A percentile compares a stretch with the other conserved stretches of the same genome.
These are phyloP conservation scores for Tolypocladium guangdongense DNA, from an alignment of 2,329 filamentous ascomycete species.

Conservation along the genomic window DNA sequence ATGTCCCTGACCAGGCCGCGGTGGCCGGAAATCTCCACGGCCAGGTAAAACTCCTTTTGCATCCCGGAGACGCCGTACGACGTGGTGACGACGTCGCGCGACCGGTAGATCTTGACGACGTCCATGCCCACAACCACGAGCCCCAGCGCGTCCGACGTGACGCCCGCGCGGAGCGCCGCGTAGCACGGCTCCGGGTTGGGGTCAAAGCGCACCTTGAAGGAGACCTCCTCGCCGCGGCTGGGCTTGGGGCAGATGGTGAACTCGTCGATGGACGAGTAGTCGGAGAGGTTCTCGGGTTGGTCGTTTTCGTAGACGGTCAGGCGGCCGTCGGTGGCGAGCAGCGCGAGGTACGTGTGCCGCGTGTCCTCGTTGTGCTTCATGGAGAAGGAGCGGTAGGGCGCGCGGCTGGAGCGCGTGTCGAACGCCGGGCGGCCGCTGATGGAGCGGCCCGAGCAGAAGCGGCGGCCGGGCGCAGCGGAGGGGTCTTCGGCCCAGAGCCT, in stretches of 20 bases:
- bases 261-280: constrained; percentile 66
- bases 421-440: constrained; percentile 39
- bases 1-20: constrained; percentile 73
- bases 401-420: constrained; percentile 44
- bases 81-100: constrained; percentile 44
- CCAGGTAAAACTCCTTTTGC: constrained; percentile 74
- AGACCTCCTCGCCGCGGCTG: constrained; percentile 70
- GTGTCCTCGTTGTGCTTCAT: constrained; percentile 74
- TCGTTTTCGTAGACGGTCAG: constrained; percentile 77
- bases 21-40: constrained; percentile 64
- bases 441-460: constrained; percentile 58
- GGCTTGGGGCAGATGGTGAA: constrained; percentile 64
- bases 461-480: constrained; percentile 64
- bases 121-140: constrained; percentile 83
- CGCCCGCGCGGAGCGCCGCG: constrained; percentile 66
- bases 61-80: constrained; percentile 41
- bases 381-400: constrained; percentile 69
- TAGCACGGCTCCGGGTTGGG: constrained; percentile 76
- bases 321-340: constrained; percentile 73
- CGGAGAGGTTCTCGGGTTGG: constrained; percentile 67
- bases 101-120: constrained; percentile 72
- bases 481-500: constrained; percentile 90
- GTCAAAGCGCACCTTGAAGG: constrained; percentile 80
- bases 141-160: constrained; percentile 66
- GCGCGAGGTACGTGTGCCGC: constrained; percentile 71